phyloP scores from a whole-genome alignment of 805 yeast species.

The Suhomyces sp. region DNA sequence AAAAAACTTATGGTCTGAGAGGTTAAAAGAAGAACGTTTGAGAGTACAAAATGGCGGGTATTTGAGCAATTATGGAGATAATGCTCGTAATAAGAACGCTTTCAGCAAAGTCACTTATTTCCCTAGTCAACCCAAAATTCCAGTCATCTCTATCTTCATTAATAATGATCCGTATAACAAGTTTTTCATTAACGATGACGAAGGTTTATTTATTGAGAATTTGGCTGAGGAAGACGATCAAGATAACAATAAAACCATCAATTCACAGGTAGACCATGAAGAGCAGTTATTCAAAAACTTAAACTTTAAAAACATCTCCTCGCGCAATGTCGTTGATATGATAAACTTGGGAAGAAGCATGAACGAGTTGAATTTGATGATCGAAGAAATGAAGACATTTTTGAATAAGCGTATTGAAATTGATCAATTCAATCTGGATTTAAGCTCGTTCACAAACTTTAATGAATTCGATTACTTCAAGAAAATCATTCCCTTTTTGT shows the following conservation, averaged over 20 bases:
- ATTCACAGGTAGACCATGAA: constrained; percentile 1
- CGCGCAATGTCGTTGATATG: constrained; percentile 16
- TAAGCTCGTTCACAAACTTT: constrained; percentile 9
- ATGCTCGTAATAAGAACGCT: not conserved
- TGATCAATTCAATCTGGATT: constrained; percentile 23
- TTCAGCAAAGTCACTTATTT: constrained; percentile 8
- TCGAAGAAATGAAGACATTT: constrained; percentile 47
- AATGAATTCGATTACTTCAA: constrained; percentile 36
- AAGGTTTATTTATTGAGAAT: constrained; percentile 17
- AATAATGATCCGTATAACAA: constrained; percentile 27
- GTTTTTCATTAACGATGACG: constrained; percentile 33
- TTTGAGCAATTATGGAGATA: too few relatives aligned
- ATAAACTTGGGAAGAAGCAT: constrained; percentile 46
- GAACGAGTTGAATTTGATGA: constrained; percentile 50
- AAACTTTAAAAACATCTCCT: not conserved
- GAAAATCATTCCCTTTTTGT: constrained; percentile 38
- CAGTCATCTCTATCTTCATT: constrained; percentile 31
- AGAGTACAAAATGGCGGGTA: not conserved
- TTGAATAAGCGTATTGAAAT: constrained; percentile 30
- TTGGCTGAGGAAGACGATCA: constrained; percentile 6
- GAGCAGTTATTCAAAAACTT: constrained; percentile 6
- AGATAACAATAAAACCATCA: constrained; percentile 1
- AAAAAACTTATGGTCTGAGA: constrained; percentile 6
- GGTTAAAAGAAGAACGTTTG: not conserved
- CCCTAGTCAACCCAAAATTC: constrained; percentile 27